Evolutionary conservation across 2,329 filamentous ascomycete genomes (phyloP), one percentile per base, ranked within the genome.

Genomic region (Talaromyces sp.): DNA sequence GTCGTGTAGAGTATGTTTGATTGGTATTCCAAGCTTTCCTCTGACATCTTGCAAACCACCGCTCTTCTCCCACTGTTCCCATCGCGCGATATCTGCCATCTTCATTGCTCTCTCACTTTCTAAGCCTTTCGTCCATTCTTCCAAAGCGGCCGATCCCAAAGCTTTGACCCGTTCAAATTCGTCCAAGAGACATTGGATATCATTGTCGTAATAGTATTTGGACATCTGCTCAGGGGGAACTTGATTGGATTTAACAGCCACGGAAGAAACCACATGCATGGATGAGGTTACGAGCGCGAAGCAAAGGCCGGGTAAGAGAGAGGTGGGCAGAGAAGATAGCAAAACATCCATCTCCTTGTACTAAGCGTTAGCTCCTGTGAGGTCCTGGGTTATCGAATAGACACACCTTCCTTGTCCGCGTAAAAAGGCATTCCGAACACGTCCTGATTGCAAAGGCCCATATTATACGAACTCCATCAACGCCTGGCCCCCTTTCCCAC

Each of bases 71-170:
- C 89, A 93, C 67, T 86, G 88, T 70, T 92, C 90, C 87, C 89
- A 93, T 55, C 88, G 84, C 29, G 84, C 81, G 31, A 84, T 81
- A 69, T 89, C 86, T 11, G 78, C 80, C 66, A 86, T 82, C 55
- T 80, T 76, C 61, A 85, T 80, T 66, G 84, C 84, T 10, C 89
- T 88, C 61, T 84, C 81, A 29, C 77, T 78, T 50, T 86, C 83
- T 3, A 95, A 81, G 10, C 90, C 90, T 73, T 93, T 93, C 31
- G 86, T 79, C 90, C 90, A 95, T 72, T 93, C 90, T 66, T 91
- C 88, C 4, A 84, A 82, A 11, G 87, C 84, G 49, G 87, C 86
- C 51, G 81, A 67, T n/a, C 90, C 89, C 65, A 90, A 81, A n/a
- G 78, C 75, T 66, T 85, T 84, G 58, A 87, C 89, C 5, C 84